These are phyloP conservation scores for Pyrenochaeta sp. DNA, from an alignment of 2,329 filamentous ascomycete species.

Conservation along the genomic window DNA sequence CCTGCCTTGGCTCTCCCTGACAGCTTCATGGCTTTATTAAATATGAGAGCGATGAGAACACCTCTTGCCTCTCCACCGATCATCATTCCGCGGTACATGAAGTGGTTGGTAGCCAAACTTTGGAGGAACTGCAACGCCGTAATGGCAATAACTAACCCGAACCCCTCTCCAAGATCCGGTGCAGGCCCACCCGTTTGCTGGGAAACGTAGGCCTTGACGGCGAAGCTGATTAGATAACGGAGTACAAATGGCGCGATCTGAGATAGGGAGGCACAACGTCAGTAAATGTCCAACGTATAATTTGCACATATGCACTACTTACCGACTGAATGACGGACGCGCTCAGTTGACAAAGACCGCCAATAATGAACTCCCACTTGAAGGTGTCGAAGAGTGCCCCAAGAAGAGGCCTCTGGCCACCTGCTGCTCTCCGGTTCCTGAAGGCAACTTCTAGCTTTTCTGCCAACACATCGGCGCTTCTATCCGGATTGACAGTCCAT, in stretches of 20 bases:
- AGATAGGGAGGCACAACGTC: not conserved
- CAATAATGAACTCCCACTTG: constrained; percentile 82
- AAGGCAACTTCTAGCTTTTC: constrained; percentile 73
- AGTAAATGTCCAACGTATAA: not conserved
- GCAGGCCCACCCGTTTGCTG: constrained; percentile 60
- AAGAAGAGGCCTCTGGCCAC: constrained; percentile 76
- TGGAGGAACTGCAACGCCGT: constrained; percentile 85
- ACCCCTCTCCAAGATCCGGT: constrained; percentile 76
- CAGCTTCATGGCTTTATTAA: constrained; percentile 90
- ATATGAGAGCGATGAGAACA: constrained; percentile 84
- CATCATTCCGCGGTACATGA: constrained; percentile 92
- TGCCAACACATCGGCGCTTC: constrained; percentile 75
- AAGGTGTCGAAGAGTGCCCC: constrained; percentile 89
- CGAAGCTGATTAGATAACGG: constrained; percentile 86
- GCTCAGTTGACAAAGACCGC: constrained; percentile 77
- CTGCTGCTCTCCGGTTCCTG: constrained; percentile 67
- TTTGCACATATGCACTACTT: not conserved
- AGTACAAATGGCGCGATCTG: constrained; percentile 76
- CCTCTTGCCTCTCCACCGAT: constrained; percentile 84
- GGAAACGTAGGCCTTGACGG: constrained; percentile 78
- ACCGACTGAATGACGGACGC: constrained; percentile 79
- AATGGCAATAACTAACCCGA: constrained; percentile 86
- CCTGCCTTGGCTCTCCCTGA: constrained; percentile 89
- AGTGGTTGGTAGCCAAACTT: constrained; percentile 84
- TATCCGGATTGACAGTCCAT: constrained; percentile 84